These are phyloP conservation scores for Theobroma grandiflorum DNA, from an alignment of 441 rosid species.

Conservation along the genomic window DNA sequence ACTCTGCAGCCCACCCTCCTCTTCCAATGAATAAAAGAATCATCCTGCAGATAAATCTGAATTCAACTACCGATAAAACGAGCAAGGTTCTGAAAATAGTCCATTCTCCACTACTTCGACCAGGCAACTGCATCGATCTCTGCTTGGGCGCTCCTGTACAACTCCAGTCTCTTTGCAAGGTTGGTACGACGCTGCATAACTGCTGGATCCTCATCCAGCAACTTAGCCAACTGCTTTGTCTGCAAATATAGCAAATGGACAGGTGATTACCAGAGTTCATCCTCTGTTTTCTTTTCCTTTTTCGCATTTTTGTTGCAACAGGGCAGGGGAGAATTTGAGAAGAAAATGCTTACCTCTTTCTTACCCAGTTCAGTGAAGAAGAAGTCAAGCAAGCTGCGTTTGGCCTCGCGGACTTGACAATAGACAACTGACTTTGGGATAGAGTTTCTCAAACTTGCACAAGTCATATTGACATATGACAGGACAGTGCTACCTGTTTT, in stretches of 20 bases:
- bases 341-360: constrained; percentile 62
- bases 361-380: constrained; percentile 84
- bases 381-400: constrained; percentile 81
- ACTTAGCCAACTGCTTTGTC: constrained; percentile 26
- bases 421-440: constrained; percentile 88
- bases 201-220: constrained; percentile 50
- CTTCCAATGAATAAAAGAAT: not conserved
- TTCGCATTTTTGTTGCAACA: not conserved
- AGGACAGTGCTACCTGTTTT: constrained; percentile 71
- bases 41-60: not conserved
- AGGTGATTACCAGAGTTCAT: not conserved
- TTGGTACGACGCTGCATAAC: constrained; percentile 39
- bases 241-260: constrained; percentile 2
- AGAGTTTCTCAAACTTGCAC: constrained; percentile 73
- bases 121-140: constrained; percentile 46
- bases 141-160: constrained; percentile 36
- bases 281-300: not conserved
- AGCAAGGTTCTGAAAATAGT: not conserved
- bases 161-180: constrained; percentile 43
- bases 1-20: not conserved
- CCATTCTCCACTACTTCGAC: constrained; percentile 34
- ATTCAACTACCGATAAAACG: not conserved
- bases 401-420: constrained; percentile 95
- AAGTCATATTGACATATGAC: constrained; percentile 83
- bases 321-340: not conserved